Conservation (phyloP, 345 rosid species). For the Gossypium thurberi region DNA sequence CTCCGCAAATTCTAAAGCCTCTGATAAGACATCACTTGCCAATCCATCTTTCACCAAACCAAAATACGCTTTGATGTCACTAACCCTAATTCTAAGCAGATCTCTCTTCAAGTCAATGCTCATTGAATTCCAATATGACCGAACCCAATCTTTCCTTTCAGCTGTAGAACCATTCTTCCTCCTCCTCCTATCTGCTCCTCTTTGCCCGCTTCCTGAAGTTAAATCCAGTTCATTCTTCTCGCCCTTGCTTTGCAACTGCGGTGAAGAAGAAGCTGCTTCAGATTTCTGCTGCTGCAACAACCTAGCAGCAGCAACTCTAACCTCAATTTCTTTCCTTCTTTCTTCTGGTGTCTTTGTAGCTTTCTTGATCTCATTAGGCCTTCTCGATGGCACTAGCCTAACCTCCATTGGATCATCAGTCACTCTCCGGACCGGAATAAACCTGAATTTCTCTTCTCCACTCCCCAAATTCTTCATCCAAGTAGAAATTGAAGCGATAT, state of each 20-base stretch:
- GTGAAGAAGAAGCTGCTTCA: conserved; percentile 27
- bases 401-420: conserved; percentile 88
- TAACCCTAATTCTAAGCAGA: conserved; percentile 54
- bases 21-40: conserved; percentile 49
- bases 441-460: conserved; percentile 75
- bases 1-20: conserved; percentile 54
- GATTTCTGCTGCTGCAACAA: conserved; percentile 87
- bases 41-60: conserved; percentile 46
- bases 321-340: conserved; percentile 90
- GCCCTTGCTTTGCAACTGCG: conserved; percentile 30
- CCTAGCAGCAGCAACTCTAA: conserved; percentile 87
- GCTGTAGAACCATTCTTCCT: conserved; percentile 51
- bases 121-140: conserved; percentile 66
- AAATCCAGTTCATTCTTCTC: conserved; percentile 40
- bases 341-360: conserved; percentile 90
- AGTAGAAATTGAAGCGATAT: conserved; percentile 60
- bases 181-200: conserved; percentile 54
- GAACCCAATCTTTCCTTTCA: conserved; percentile 64
- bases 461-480: conserved; percentile 82
- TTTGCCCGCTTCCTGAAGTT: conserved; percentile 39
- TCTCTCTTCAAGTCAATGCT: conserved; percentile 49
- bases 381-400: conserved; percentile 58
- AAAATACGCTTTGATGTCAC: conserved; percentile 58
- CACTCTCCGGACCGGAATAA: conserved; percentile 68
- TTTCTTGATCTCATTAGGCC: conserved; percentile 90